Conservation (phyloP, 1,139 yeast species). For the Wickerhamomyces sp. region DNA sequence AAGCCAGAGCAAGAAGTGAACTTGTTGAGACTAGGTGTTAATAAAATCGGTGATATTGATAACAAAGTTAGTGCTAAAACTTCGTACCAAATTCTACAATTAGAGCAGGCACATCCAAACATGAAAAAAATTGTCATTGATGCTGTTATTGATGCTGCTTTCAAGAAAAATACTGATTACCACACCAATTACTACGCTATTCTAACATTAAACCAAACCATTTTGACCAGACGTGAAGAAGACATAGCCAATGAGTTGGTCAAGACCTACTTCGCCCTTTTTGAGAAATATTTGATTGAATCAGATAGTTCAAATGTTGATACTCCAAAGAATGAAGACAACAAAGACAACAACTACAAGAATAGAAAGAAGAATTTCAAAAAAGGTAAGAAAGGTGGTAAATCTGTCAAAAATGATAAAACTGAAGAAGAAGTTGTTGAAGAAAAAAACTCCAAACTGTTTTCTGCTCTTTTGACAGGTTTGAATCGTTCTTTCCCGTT, state of each 20-base stretch:
- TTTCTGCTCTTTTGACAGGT: slow-evolving; percentile 91
- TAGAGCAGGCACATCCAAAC: slow-evolving; percentile 92
- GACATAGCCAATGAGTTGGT: slow-evolving; percentile 78
- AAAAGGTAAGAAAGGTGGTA: slow-evolving; percentile 77
- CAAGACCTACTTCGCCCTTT: slow-evolving; percentile 79
- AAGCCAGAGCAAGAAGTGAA: slow-evolving; percentile 98
- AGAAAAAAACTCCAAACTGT: slow-evolving; percentile 80
- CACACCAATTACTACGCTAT: slow-evolving; percentile 87
- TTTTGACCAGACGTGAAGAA: slow-evolving; percentile 70
- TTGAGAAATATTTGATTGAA: slow-evolving; percentile 76
- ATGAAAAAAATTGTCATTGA: slow-evolving; percentile 83
- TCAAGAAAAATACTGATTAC: slow-evolving; percentile 73
- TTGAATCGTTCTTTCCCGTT: slow-evolving; percentile 96
- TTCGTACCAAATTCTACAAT: slow-evolving; percentile 71
- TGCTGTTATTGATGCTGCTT: slow-evolving; percentile 73
- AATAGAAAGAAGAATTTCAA: slow-evolving; percentile 52
- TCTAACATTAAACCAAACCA: slow-evolving; percentile 88
- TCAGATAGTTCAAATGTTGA: slow-evolving; percentile 52
- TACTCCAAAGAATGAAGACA: slow-evolving; percentile 29
- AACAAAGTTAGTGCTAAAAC: slow-evolving; percentile 88
- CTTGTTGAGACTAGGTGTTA: slow-evolving; percentile 80
- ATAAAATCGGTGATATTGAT: slow-evolving; percentile 90
- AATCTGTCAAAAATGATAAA: slow-evolving; percentile 62
- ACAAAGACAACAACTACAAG: slow-evolving; percentile 34
- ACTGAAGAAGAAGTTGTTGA: slow-evolving; percentile 69